Conservation (phyloP, 192 early-diverging fungal species). For the Jimgerdemannia flammicorona region DNA sequence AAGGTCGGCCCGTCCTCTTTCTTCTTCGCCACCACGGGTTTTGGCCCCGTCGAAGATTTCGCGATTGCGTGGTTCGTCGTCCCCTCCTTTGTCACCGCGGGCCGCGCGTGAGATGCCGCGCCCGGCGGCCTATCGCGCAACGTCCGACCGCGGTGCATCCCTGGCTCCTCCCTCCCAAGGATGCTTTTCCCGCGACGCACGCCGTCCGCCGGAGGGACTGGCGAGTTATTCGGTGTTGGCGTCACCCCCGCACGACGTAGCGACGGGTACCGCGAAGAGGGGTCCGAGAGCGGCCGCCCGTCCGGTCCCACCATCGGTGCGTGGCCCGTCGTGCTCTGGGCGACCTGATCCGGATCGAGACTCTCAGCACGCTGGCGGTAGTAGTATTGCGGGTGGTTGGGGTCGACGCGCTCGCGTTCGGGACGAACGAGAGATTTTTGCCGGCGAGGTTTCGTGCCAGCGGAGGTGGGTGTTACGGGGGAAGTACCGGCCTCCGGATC, state of each 20-base stretch:
- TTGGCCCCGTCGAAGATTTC: background rate
- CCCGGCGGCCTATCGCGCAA: too few relatives aligned
- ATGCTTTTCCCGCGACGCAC: constrained; percentile 33
- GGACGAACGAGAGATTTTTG: constrained; percentile 69
- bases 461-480: background rate
- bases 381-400: constrained; percentile 45
- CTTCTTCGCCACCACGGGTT: background rate
- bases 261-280: background rate
- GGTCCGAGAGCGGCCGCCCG: background rate
- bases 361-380: constrained; percentile 29
- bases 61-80: too few relatives aligned
- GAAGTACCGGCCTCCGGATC: too few relatives aligned
- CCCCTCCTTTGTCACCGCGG: background rate
- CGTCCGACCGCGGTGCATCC: too few relatives aligned
- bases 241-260: background rate
- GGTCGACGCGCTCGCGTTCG: constrained; percentile 54
- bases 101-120: too few relatives aligned
- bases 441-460: constrained; percentile 30
- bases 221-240: background rate
- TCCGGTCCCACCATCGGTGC: background rate
- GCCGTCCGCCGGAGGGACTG: constrained; percentile 3
- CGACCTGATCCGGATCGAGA: constrained; percentile 8
- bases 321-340: constrained; percentile 22
- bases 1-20: constrained; percentile 2
- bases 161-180: constrained; percentile 23